phyloP scores from a whole-genome alignment of 257 asterid species.

The Lantana camara region DNA sequence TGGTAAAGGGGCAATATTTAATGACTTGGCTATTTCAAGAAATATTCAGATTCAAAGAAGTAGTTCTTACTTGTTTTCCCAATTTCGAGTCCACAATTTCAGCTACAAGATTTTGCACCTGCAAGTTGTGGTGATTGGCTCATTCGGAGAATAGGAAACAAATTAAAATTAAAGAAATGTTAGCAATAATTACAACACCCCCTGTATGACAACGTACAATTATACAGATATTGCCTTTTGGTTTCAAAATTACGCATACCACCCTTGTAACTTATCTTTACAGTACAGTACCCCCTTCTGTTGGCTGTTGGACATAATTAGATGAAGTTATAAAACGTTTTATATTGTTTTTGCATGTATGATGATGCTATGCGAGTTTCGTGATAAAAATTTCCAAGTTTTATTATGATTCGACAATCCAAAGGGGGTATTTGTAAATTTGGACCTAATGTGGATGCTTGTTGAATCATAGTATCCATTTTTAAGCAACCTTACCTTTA shows the following conservation, averaged over 20 bases:
- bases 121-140: slow-evolving; percentile 25
- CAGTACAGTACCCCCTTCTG: too few species aligned
- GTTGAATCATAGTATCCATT: not conserved
- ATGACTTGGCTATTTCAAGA: not conserved
- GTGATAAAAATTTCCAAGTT: too few species aligned
- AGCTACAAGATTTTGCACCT: slow-evolving; percentile 94
- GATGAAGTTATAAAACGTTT: too few species aligned
- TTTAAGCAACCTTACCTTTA: slow-evolving; percentile 55
- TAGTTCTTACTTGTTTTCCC: slow-evolving; percentile 76
- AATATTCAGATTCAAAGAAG: not conserved
- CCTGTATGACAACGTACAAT: too few species aligned
- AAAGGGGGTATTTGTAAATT: not conserved
- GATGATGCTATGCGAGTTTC: too few species aligned
- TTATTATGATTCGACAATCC: too few species aligned
- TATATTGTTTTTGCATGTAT: too few species aligned
- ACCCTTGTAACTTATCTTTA: too few species aligned
- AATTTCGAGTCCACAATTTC: slow-evolving; percentile 88
- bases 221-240: too few species aligned
- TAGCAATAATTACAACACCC: too few species aligned
- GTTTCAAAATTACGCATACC: too few species aligned
- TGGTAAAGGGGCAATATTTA: not conserved
- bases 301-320: too few species aligned
- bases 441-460: not conserved
- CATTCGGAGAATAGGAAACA: not conserved
- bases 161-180: not conserved